Evolutionary conservation across 768 basidiomycete genomes (phyloP).

Genomic region (Infundibulicybe gibba): DNA sequence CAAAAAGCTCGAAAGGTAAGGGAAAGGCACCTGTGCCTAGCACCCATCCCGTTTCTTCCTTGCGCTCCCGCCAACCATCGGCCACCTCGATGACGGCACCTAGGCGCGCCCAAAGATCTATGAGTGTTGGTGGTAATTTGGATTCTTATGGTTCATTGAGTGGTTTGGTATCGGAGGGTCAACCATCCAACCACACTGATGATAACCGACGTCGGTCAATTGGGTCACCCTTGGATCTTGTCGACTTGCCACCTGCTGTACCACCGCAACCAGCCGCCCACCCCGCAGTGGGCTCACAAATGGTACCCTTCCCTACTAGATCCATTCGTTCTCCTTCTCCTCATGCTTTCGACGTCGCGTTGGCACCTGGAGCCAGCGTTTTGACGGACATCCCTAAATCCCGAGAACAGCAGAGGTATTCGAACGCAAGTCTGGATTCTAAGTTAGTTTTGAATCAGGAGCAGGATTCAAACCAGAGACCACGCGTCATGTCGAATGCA

Average conservation of each 20-base stretch:
- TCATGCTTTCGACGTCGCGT: constrained; percentile 25
- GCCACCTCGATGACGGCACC: constrained; percentile 26
- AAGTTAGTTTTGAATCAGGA: constrained; percentile 37
- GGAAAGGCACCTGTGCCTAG: constrained; percentile 34
- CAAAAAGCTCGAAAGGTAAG: constrained; percentile 41
- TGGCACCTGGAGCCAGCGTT: constrained; percentile 23
- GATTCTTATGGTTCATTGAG: constrained; percentile 33
- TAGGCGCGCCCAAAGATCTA: constrained; percentile 47
- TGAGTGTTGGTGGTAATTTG: constrained; percentile 61
- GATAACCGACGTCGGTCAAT: constrained; percentile 52
- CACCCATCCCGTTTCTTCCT: constrained; percentile 33
- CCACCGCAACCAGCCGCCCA: constrained; percentile 48
- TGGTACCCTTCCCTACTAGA: constrained; percentile 20
- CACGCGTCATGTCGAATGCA: constrained; percentile 35
- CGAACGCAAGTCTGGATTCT: constrained; percentile 49
- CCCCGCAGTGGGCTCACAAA: constrained; percentile 44
- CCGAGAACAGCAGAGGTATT: constrained; percentile 39
- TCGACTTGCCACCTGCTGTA: constrained; percentile 35
- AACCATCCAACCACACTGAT: constrained; percentile 28
- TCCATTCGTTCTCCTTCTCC: constrained; percentile 67
- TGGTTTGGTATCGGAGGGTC: constrained; percentile 11
- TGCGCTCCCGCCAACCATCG: constrained; percentile 39
- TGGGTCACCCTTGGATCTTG: constrained; percentile 53
- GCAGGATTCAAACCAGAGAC: constrained; percentile 16
- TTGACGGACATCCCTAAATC: constrained; percentile 19